Percentiles rank a stretch among this genome's conserved stretches.
These are phyloP conservation scores for Populus hybrid DNA, from an alignment of 441 rosid genomes.

Conservation along the genomic window DNA sequence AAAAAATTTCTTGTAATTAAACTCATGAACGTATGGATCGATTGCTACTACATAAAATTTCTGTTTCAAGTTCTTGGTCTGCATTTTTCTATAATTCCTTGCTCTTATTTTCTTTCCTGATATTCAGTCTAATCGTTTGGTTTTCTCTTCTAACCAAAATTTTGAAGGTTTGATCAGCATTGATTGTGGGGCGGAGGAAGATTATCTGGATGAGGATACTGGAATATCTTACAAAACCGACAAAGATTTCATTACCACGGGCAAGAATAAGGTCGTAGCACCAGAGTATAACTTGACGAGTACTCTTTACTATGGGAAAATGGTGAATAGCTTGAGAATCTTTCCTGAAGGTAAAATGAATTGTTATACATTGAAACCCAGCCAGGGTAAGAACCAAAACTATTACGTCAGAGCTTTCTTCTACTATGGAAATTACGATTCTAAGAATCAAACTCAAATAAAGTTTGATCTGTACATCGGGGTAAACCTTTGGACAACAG, in stretches of 20 bases:
- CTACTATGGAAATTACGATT: slow-evolving; percentile 31
- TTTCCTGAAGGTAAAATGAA: slow-evolving; percentile 31
- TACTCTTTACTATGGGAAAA: not conserved
- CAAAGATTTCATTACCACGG: slow-evolving; percentile 13
- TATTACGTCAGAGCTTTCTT: slow-evolving; percentile 18
- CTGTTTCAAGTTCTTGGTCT: no score
- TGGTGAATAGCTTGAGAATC: slow-evolving; percentile 6
- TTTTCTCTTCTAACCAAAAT: not conserved
- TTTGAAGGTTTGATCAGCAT: slow-evolving; percentile 26
- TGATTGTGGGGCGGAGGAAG: slow-evolving; percentile 26
- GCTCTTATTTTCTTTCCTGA: no score
- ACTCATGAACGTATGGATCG: no score
- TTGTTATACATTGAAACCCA: slow-evolving; percentile 25
- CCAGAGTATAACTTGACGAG: not conserved
- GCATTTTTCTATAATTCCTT: no score
- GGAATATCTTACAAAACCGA: slow-evolving; percentile 22
- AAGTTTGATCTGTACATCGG: slow-evolving; percentile 24
- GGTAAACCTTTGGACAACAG: slow-evolving; percentile 9
- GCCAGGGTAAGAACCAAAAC: slow-evolving; percentile 12
- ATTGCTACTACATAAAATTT: no score
- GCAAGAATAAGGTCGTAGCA: not conserved
- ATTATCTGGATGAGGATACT: slow-evolving; percentile 13
- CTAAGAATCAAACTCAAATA: slow-evolving; percentile 8
- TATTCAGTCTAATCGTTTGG: no score
- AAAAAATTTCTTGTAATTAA: no score